phyloP scores from a whole-genome alignment of 2,329 filamentous ascomycete species.

The Fusarium incarnatum region DNA sequence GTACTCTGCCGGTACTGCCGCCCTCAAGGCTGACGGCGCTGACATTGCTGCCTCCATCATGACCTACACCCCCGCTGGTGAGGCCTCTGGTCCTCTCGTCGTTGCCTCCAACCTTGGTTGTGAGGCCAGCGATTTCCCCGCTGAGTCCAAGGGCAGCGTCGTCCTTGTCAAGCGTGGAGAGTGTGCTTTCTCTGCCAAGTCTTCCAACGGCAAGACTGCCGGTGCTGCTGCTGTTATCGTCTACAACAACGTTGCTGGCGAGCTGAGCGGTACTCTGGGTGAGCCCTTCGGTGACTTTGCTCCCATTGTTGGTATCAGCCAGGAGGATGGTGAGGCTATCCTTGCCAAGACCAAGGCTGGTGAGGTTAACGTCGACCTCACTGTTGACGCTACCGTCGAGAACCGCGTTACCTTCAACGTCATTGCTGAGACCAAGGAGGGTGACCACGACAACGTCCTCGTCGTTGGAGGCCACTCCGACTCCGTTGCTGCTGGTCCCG shows the following conservation, averaged over 20 bases:
- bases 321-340: constrained; percentile 56
- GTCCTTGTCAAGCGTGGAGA: constrained; percentile 69
- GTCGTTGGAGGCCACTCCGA: constrained; percentile 62
- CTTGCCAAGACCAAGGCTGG: constrained; percentile 49
- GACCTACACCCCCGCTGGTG: constrained; percentile 64
- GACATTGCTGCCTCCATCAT: constrained; percentile 48
- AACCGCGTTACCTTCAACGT: constrained; percentile 62
- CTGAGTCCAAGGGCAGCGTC: constrained; percentile 64
- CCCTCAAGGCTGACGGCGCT: constrained; percentile 48
- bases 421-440: constrained; percentile 61
- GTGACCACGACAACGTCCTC: constrained; percentile 62
- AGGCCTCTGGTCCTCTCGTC: constrained; percentile 57
- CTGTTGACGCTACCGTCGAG: constrained; percentile 62
- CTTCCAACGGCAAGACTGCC: constrained; percentile 64
- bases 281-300: constrained; percentile 58
- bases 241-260: constrained; percentile 70
- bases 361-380: constrained; percentile 49
- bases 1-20: constrained; percentile 50
- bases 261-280: constrained; percentile 66
- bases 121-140: constrained; percentile 63
- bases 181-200: constrained; percentile 70
- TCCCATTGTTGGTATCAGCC: constrained; percentile 64
- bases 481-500: constrained; percentile 62
- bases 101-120: constrained; percentile 66
- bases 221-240: constrained; percentile 69